Percentiles rank a stretch among this genome's conserved stretches.
Conservation (phyloP, 2,329 filamentous ascomycete species). For the Sphaerulina vaccinii region DNA sequence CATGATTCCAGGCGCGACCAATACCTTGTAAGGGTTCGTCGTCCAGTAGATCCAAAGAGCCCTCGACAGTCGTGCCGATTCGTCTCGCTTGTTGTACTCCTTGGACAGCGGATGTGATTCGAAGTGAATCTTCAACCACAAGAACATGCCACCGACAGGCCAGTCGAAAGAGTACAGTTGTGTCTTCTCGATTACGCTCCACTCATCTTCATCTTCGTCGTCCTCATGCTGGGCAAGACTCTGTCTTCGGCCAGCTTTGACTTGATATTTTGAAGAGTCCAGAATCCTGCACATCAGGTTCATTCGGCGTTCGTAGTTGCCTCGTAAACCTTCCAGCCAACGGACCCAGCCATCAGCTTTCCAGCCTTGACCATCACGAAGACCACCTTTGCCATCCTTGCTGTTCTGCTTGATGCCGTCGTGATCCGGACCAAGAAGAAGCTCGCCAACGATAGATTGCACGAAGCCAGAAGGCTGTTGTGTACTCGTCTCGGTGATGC, state of each 20-base stretch:
- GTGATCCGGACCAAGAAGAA: slow-evolving; percentile 69
- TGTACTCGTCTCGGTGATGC: slow-evolving; percentile 74
- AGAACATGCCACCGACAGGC: slow-evolving; percentile 87
- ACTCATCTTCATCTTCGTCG: slow-evolving; percentile 55
- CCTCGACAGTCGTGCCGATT: slow-evolving; percentile 53
- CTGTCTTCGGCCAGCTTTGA: slow-evolving; percentile 58
- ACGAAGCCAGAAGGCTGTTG: slow-evolving; percentile 88
- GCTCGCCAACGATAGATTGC: slow-evolving; percentile 75
- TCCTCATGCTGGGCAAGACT: slow-evolving; percentile 32
- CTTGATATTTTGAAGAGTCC: slow-evolving; percentile 63
- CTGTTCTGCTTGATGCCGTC: slow-evolving; percentile 45
- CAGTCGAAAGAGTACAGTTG: slow-evolving; percentile 73
- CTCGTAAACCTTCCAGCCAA: slow-evolving; percentile 83
- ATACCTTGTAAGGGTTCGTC: slow-evolving; percentile 64
- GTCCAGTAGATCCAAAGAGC: slow-evolving; percentile 73
- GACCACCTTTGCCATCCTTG: slow-evolving; percentile 47
- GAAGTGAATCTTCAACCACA: slow-evolving; percentile 76
- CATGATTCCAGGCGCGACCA: slow-evolving; percentile 69
- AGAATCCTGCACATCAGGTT: slow-evolving; percentile 71
- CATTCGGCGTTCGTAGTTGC: slow-evolving; percentile 84
- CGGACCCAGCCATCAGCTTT: slow-evolving; percentile 81
- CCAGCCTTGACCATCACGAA: slow-evolving; percentile 64
- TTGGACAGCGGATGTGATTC: slow-evolving; percentile 68
- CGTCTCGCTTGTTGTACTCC: slow-evolving; percentile 44
- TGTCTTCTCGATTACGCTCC: slow-evolving; percentile 73